Conservation (phyloP, 2,329 filamentous ascomycete genomes). For the Fusarium sterilihyphosum region DNA sequence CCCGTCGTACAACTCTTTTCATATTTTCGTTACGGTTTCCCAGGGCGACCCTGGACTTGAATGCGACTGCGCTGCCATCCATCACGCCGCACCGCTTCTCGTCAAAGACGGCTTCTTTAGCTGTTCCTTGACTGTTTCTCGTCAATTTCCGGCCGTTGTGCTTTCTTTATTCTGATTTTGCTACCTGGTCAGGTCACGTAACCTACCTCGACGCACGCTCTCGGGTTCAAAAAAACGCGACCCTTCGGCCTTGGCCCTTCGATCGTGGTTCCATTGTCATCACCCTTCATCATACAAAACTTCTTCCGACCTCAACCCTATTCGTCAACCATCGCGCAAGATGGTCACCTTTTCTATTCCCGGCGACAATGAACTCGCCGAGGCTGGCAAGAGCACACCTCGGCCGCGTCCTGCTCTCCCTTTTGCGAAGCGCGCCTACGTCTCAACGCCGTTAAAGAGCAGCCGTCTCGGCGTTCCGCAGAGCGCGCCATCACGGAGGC, state of each 20-base stretch:
- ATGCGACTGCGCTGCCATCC: slow-evolving; percentile 45
- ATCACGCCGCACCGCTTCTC: slow-evolving; percentile 42
- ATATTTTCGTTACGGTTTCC: slow-evolving; percentile 45
- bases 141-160: slow-evolving; percentile 12
- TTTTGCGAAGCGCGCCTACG: slow-evolving; percentile 56
- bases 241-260: slow-evolving; percentile 19
- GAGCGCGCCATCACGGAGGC: slow-evolving; percentile 50
- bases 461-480: slow-evolving; percentile 53
- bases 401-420: slow-evolving; percentile 53
- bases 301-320: neutral
- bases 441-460: slow-evolving; percentile 50
- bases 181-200: slow-evolving; percentile 11
- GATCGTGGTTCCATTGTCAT: slow-evolving; percentile 21
- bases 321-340: slow-evolving; percentile 12
- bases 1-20: slow-evolving; percentile 35
- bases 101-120: slow-evolving; percentile 27
- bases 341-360: slow-evolving; percentile 55
- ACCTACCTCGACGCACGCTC: neutral
- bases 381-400: slow-evolving; percentile 49
- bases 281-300: slow-evolving; percentile 15
- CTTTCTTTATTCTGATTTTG: slow-evolving; percentile 15
- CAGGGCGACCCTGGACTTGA: slow-evolving; percentile 42
- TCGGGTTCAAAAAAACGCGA: slow-evolving; percentile 27
- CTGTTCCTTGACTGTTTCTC: slow-evolving; percentile 28
- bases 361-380: slow-evolving; percentile 48